phyloP scores from a whole-genome alignment of 768 basidiomycete genomes.

The Rhizopogon salebrosus region DNA sequence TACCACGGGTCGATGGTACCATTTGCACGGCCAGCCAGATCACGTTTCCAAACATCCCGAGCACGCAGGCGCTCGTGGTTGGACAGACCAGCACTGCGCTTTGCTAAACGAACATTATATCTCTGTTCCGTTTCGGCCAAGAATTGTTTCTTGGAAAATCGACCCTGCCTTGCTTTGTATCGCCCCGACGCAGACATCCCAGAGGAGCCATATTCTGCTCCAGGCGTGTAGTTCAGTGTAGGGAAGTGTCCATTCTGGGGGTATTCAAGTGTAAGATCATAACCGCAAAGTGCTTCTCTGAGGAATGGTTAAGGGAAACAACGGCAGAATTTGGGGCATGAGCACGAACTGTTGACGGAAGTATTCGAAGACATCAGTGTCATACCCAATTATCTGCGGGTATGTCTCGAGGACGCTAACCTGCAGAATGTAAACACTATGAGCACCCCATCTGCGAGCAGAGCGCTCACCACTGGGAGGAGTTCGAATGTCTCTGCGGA shows the following conservation, averaged over 20 bases:
- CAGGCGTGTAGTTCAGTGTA: conserved; percentile 14
- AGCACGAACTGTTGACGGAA: conserved; percentile 60
- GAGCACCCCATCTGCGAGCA: not conserved
- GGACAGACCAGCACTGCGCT: conserved; percentile 13
- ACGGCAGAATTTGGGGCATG: not conserved
- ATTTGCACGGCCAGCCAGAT: conserved; percentile 42
- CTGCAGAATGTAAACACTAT: conserved; percentile 25
- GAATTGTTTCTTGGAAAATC: conserved; percentile 15
- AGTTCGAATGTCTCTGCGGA: conserved; percentile 46
- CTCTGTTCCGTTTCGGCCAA: conserved; percentile 16
- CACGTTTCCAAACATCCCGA: conserved; percentile 35
- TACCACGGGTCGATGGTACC: conserved; percentile 61
- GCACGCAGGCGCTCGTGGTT: conserved; percentile 22
- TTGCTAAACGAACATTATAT: conserved; percentile 18
- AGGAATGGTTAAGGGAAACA: conserved; percentile 1
- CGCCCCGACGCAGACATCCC: not conserved
- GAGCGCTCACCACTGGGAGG: conserved; percentile 46
- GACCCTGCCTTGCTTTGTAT: conserved; percentile 12
- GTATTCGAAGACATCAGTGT: conserved; percentile 58
- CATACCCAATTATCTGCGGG: conserved; percentile 73
- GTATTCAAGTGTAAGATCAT: conserved; percentile 63
- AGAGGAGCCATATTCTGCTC: conserved; percentile 6
- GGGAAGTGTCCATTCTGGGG: conserved; percentile 56
- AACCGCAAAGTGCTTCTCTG: conserved; percentile 59
- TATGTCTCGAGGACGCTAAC: conserved; percentile 61